Base-by-base conservation (phyloP, 2,329 filamentous ascomycete genomes). In the Claviceps pazoutovae region DNA sequence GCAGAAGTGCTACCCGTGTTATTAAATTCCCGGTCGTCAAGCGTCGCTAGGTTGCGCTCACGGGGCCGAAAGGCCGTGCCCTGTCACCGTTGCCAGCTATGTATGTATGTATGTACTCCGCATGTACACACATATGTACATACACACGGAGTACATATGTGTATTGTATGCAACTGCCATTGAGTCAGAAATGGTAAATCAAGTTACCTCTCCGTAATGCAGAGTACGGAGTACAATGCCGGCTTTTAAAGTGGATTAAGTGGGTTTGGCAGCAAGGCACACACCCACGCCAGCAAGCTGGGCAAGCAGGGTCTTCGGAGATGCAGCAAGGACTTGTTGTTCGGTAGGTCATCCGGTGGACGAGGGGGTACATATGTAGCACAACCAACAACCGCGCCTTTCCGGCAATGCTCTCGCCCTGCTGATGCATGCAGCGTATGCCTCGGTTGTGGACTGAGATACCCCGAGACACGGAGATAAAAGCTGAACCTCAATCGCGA, bases 291-390 rank as follows among this genome's bases (percentile, higher is more conserved):
- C 36, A 11, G 23, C 49, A 48, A 47, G 44, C 47, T 17, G 21
- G 21, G 21, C 21, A 16, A 39, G 50, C 54, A 57, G 54, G 56
- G 56, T 55, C 42, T 56, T 57, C 56, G 54, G 54, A 55, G 53
- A 51, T 53, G 46, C 47, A 55, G 34, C 36, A 52, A 52, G 48
- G 48, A 42, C 48, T 48, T 51, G 42, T 39, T 39, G 48, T 51
- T 56, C 53, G 56, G 56, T 46, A 57, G 53, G 54, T 51, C 56
- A 55, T 57, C 56, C 56, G 56, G 53, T 49, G 41, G 30, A 48
- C 23, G 26, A 37, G 48, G 44, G 30, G 7, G 26, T 26, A 26
- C 21, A 23, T 4, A n/a, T 3, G 48, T 50, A 17, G 30, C 48
- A 51, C 48, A 44, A 30, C 6, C 43, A 45, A 45, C 41, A 19